Conservation (phyloP, 1,284 basidiomycete species). For the Stygiomarasmius scandens region DNA sequence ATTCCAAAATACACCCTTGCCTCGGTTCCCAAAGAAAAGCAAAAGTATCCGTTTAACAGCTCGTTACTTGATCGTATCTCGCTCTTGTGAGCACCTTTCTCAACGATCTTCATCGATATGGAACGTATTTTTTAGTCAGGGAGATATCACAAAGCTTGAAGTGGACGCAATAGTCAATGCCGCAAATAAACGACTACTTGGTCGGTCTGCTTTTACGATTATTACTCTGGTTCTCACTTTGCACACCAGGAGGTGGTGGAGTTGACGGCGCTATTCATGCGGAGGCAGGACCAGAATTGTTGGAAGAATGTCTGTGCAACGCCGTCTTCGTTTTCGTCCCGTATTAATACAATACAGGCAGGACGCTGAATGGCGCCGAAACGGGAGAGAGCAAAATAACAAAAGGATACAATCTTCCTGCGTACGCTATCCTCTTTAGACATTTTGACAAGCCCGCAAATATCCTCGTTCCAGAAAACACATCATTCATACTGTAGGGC, state of each 20-base stretch:
- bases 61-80: slow-evolving; percentile 56
- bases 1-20: slow-evolving; percentile 4
- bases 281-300: slow-evolving; percentile 77
- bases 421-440: slow-evolving; percentile 39
- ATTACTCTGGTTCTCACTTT: too few species aligned
- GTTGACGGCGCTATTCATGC: slow-evolving; percentile 88
- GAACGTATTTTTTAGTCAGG: slow-evolving; percentile 51
- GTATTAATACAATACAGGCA: slow-evolving; percentile 43
- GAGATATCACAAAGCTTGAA: slow-evolving; percentile 75
- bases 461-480: slow-evolving; percentile 47
- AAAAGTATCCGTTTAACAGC: slow-evolving; percentile 37
- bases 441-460: background rate
- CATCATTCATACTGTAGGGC: slow-evolving; percentile 92
- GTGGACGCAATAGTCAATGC: slow-evolving; percentile 89
- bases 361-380: slow-evolving; percentile 71
- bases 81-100: slow-evolving; percentile 52
- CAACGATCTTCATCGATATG: slow-evolving; percentile 1
- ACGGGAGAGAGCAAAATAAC: slow-evolving; percentile 89
- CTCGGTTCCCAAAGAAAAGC: slow-evolving; percentile 21
- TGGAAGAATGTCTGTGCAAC: slow-evolving; percentile 67
- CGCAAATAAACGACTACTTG: slow-evolving; percentile 77
- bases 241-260: slow-evolving; percentile 31
- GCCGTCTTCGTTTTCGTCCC: slow-evolving; percentile 6
- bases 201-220: slow-evolving; percentile 43
- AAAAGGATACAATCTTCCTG: slow-evolving; percentile 67